Base-by-base conservation (phyloP, 441 rosid genomes). In the Iberis amara region DNA sequence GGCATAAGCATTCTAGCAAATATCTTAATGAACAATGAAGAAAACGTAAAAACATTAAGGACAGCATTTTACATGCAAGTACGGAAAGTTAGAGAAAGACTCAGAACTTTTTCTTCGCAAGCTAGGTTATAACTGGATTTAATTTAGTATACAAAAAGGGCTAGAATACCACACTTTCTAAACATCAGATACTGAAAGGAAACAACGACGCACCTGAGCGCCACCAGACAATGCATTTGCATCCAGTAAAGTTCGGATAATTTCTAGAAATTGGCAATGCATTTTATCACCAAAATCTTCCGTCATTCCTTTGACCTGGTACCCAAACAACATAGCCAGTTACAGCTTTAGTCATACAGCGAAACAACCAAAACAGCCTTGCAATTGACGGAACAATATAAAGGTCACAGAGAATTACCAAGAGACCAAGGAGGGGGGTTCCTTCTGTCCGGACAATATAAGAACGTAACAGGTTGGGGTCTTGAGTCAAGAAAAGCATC, bases 231-330 rank as follows among this genome's bases (percentile, higher is more conserved):
- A 57, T 51, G 91, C 75, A 65, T 76, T 78, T 14, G 96, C 78
- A 75, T 94, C 99, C 75, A 94, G 78, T 68, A 94, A 80, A 78
- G 88, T 87, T 32, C 97, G 94, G 54, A 94, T 86, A 72, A 94
- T 94, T 76, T 94, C 99, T 47, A 85, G 86, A 74, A 94, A 94
- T 54, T 90, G 97, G 78, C 96, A 94, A 52, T 94, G 89, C 97
- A 94, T 87, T 73, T 82, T 87, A 31, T 80, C 95, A 57, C 89
- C 96, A 63, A 89, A 89, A 70, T 90, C 97, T 50, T 96, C 94
- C 68, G 82, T 69, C 96, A 94, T 80, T 60, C 99, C 99, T 71
- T 85, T 87, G 60, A 94, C 92, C 99, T 94, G 81, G 30, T 52
- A 52, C 53, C 31, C 47, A 53, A 55, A 56, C 31, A 44, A 50